Base-by-base conservation (phyloP, 208 protist species). In the Novymonas esmeraldas region DNA sequence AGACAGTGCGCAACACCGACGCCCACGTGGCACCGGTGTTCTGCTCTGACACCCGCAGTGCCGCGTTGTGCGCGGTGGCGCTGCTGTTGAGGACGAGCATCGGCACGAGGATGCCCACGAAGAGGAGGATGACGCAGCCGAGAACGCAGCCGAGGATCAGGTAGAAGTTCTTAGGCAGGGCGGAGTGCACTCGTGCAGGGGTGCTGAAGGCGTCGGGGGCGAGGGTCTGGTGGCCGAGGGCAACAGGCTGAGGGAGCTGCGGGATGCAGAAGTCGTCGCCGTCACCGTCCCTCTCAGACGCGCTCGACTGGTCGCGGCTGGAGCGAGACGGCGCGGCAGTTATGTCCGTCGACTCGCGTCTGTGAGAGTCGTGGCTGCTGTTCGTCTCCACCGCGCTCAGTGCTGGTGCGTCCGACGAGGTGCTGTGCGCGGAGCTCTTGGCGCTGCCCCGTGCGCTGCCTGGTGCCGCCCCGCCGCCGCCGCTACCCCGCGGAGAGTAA, bases 111-210 rank as follows among this genome's bases (percentile, higher is more conserved):
- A 87, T 76, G 33, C 18, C 55, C 0, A 74, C 22, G 50, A 80
- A 70, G 6, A 87, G 38, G 31, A 82, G 22, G 0, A 93, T 24
- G 0, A 76, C 26, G 33, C 65, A 67, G 5, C 80, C 18, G 14
- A 70, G 36, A 9, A 68, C 64, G 60, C 62, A 55, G 3, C 60
- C 56, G 13, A 83, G 64, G 31, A 83, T 26, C 34, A 67, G 26
- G 64, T 81, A 79, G n/a, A 74, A 68, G 36, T 70, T 70, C 28
- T 64, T 73, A 16, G 81, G 81, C 11, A 26, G 24, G 5, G 28
- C 18, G 10, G 44, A 6, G 26, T 39, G 38, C 18, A 10, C 11
- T 13, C 11, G 28, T 6, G 11, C 55, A 4, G 13, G 6, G 31
- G 34, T 11, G 26, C 2, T 0, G 18, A 26, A 34, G 20, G 44